Percentiles rank a stretch among this genome's conserved stretches.
phyloP scores from a whole-genome alignment of 1,284 basidiomycete genomes.

The Anthracocystis walkeri region DNA sequence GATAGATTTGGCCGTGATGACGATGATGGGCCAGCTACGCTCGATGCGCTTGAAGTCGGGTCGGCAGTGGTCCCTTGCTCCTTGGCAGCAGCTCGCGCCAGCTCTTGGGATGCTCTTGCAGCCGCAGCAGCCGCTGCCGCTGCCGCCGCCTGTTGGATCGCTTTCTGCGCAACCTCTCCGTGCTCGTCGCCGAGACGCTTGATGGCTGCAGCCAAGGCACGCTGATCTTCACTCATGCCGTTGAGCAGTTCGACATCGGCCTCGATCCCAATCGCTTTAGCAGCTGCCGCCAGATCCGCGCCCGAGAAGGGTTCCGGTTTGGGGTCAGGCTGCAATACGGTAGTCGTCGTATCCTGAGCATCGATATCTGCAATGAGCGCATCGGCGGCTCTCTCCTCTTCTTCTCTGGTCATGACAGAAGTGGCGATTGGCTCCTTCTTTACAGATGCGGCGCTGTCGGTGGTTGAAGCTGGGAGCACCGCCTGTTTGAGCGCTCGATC shows the following conservation, averaged over 20 bases:
- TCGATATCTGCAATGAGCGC: slow-evolving; percentile 36
- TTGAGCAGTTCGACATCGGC: slow-evolving; percentile 47
- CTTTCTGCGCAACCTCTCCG: slow-evolving; percentile 40
- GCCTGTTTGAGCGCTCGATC: slow-evolving; percentile 30
- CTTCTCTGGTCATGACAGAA: slow-evolving; percentile 32
- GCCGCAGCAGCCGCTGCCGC: slow-evolving; percentile 36
- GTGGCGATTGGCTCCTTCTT: slow-evolving; percentile 1
- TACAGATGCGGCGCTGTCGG: background rate
- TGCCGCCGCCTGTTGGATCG: slow-evolving; percentile 47
- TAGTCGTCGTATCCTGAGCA: background rate
- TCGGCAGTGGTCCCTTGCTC: slow-evolving; percentile 11
- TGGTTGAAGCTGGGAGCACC: slow-evolving; percentile 5
- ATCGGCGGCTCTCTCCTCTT: slow-evolving; percentile 46
- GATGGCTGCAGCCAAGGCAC: slow-evolving; percentile 54
- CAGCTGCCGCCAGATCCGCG: slow-evolving; percentile 51
- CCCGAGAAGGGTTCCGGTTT: slow-evolving; percentile 27
- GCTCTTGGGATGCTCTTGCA: slow-evolving; percentile 40
- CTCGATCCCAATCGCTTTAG: slow-evolving; percentile 56
- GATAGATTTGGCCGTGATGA: slow-evolving; percentile 9
- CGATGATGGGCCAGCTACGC: slow-evolving; percentile 8
- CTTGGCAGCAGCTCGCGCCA: slow-evolving; percentile 36
- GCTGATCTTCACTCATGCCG: slow-evolving; percentile 49
- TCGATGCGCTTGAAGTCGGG: background rate
- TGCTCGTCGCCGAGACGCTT: slow-evolving; percentile 48
- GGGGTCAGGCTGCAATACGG: background rate